Percentiles rank a stretch among this genome's conserved stretches.
phyloP scores from a whole-genome alignment of 179 eudicot species.

The Spinacia oleracea region DNA sequence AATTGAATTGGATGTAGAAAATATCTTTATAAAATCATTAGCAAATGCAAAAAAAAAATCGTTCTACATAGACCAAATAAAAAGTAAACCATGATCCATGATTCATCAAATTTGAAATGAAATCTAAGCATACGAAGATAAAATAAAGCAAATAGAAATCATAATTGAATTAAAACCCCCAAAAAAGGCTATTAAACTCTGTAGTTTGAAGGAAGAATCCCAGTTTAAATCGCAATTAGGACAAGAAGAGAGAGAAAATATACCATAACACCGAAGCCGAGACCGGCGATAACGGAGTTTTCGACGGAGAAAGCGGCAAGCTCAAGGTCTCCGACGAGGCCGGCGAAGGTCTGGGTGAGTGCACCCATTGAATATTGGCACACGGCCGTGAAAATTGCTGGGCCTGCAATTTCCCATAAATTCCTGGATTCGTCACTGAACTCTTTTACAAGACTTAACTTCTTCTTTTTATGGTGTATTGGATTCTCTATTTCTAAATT shows the following conservation, averaged over 20 bases:
- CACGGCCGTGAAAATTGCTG: constrained; percentile 59
- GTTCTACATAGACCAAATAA: constrained; percentile 18
- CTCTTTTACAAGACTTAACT: constrained; percentile 13
- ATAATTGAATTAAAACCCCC: neutral
- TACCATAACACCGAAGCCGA: constrained; percentile 72
- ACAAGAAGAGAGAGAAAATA: neutral
- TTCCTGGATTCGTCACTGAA: constrained; percentile 47
- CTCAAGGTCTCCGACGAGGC: constrained; percentile 55
- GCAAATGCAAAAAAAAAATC: constrained; percentile 5
- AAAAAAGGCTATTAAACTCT: neutral
- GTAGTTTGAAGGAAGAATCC: neutral
- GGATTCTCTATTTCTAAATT: neutral
- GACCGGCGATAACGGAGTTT: constrained; percentile 64
- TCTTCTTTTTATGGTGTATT: neutral
- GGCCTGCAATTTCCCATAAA: constrained; percentile 71
- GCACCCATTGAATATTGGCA: constrained; percentile 75
- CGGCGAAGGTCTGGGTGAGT: constrained; percentile 60
- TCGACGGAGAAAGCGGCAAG: constrained; percentile 72
- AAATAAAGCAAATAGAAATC: neutral
- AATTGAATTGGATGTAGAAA: neutral
- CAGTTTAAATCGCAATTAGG: neutral
- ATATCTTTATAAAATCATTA: constrained; percentile 3
- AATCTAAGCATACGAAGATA: neutral
- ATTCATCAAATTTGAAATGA: neutral
- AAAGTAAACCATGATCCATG: constrained; percentile 1